Evolutionary conservation across 1,284 basidiomycete species (phyloP).

Genomic region (Microbotryomycetes sp.): DNA sequence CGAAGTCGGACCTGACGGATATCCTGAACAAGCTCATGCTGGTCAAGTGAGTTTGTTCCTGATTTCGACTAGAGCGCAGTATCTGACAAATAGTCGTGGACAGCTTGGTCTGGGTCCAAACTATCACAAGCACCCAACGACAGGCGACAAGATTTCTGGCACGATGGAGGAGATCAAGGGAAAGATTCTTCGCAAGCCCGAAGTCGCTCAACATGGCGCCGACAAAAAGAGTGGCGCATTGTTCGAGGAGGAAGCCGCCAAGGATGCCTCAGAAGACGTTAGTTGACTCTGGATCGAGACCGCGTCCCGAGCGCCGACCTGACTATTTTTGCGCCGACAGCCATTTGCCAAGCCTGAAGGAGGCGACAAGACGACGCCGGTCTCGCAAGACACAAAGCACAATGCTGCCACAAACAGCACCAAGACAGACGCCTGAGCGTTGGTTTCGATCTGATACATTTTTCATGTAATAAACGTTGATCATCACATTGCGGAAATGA

Average conservation of each 20-base stretch:
- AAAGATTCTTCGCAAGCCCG: background rate
- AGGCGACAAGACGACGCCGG: background rate
- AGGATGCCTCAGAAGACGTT: background rate
- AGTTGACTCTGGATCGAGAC: no score
- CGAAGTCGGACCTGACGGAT: background rate
- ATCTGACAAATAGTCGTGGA: background rate
- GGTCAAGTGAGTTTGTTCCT: background rate
- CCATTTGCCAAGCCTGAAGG: background rate
- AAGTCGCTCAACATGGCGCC: background rate
- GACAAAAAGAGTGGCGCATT: constrained; percentile 1
- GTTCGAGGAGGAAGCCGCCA: background rate
- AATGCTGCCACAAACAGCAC: background rate
- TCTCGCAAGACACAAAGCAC: background rate
- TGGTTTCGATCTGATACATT: no score
- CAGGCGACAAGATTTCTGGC: background rate
- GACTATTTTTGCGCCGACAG: background rate
- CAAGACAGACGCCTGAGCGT: background rate
- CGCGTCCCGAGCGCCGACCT: background rate
- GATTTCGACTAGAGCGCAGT: background rate
- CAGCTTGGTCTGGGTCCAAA: background rate
- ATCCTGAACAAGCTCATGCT: background rate
- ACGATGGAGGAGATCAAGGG: background rate
- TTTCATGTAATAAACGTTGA: no score
- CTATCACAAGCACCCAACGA: constrained; percentile 3
- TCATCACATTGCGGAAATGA: no score